These are phyloP conservation scores for Sinapis alba DNA, from an alignment of 441 rosid genomes.

Conservation along the genomic window DNA sequence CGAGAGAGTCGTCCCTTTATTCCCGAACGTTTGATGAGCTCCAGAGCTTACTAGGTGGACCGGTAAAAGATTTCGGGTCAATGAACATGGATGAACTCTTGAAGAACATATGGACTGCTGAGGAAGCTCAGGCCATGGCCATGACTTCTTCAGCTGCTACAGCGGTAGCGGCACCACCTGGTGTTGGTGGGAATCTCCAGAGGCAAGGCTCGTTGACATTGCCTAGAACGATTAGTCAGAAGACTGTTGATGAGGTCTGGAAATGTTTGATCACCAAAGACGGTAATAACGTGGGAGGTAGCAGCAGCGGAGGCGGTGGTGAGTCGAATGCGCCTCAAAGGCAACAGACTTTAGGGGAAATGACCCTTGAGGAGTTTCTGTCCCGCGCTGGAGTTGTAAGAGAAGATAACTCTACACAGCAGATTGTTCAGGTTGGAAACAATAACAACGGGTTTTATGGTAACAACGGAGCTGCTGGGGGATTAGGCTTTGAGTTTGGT, in stretches of 20 bases:
- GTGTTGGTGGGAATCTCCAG: slow-evolving; percentile 58
- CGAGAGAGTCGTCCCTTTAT: slow-evolving; percentile 60
- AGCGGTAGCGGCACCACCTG: slow-evolving; percentile 22
- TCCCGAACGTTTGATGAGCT: slow-evolving; percentile 69
- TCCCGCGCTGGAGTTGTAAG: slow-evolving; percentile 61
- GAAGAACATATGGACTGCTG: slow-evolving; percentile 71
- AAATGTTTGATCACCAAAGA: slow-evolving; percentile 55
- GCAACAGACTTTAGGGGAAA: slow-evolving; percentile 74
- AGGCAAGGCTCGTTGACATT: slow-evolving; percentile 74
- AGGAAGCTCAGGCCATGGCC: slow-evolving; percentile 63
- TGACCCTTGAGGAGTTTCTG: slow-evolving; percentile 76
- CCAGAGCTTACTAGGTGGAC: slow-evolving; percentile 59
- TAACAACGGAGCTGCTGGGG: slow-evolving; percentile 30
- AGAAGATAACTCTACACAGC: slow-evolving; percentile 49
- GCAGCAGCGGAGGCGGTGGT: slow-evolving; percentile 37
- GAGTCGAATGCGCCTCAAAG: slow-evolving; percentile 46
- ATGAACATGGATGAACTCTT: slow-evolving; percentile 82
- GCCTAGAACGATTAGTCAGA: slow-evolving; percentile 76
- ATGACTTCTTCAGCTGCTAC: slow-evolving; percentile 38
- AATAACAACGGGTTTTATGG: slow-evolving; percentile 46
- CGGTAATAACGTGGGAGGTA: slow-evolving; percentile 37
- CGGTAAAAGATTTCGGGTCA: slow-evolving; percentile 71
- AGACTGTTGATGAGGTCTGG: slow-evolving; percentile 83
- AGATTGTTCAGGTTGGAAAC: slow-evolving; percentile 41
- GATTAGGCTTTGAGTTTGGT: slow-evolving; percentile 50